Percentiles rank a stretch among this genome's conserved stretches.
Conservation (phyloP, 371 early-diverging fungal genomes). For the Rhizopus microsporus region DNA sequence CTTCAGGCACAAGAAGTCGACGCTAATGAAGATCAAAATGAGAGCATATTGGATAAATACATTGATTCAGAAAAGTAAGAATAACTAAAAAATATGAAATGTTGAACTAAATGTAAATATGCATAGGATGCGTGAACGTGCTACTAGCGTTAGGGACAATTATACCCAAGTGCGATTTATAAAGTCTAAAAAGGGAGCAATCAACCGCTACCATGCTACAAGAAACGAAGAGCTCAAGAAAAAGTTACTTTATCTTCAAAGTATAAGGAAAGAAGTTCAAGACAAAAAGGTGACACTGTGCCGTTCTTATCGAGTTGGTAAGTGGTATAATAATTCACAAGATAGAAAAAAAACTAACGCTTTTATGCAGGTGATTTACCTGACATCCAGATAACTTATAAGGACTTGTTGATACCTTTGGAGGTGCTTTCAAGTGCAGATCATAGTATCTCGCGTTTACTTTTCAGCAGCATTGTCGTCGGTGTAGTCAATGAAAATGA, state of each 20-base stretch:
- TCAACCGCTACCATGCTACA: constrained; percentile 24
- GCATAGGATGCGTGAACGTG: not conserved
- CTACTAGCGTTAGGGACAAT: not conserved
- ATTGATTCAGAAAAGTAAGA: not conserved
- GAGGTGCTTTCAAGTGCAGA: constrained; percentile 64
- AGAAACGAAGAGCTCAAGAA: constrained; percentile 41
- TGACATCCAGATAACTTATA: constrained; percentile 70
- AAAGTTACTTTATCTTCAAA: constrained; percentile 9
- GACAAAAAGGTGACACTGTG: constrained; percentile 57
- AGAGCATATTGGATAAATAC: not conserved
- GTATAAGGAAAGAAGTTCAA: constrained; percentile 47
- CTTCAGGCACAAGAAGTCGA: not conserved
- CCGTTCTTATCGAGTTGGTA: constrained; percentile 65
- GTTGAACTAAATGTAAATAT: not conserved
- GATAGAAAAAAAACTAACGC: not conserved
- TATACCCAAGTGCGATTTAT: constrained; percentile 8
- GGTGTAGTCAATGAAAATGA: constrained; percentile 41
- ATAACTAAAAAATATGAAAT: not conserved
- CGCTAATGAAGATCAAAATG: not conserved
- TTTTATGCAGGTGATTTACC: constrained; percentile 67
- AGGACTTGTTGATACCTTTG: constrained; percentile 68
- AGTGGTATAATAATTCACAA: not conserved
- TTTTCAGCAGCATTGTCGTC: constrained; percentile 54
- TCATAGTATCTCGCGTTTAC: constrained; percentile 60
- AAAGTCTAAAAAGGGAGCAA: constrained; percentile 1